These are phyloP conservation scores for Golubevia sp. DNA, from an alignment of 1,284 basidiomycete species.

Conservation along the genomic window DNA sequence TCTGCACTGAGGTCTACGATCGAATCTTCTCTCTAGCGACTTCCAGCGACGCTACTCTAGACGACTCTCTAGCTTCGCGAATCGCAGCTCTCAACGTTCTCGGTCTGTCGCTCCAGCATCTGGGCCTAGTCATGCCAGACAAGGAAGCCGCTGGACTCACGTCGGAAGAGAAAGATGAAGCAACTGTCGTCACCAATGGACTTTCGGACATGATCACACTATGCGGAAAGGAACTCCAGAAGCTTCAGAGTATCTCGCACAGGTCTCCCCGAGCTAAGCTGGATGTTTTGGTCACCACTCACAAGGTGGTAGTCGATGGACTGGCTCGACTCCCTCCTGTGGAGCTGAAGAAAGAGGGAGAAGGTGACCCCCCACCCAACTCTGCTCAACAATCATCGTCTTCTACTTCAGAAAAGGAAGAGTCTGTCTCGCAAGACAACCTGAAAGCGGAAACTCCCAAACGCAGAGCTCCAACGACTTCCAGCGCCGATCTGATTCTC, in stretches of 20 bases:
- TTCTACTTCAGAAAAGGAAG: slow-evolving; percentile 7
- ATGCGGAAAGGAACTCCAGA: slow-evolving; percentile 74
- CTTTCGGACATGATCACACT: slow-evolving; percentile 72
- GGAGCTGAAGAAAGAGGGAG: slow-evolving; percentile 15
- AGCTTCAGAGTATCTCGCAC: slow-evolving; percentile 44
- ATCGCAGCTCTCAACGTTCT: slow-evolving; percentile 88
- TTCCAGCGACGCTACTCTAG: slow-evolving; percentile 80
- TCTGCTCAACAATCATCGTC: slow-evolving; percentile 18
- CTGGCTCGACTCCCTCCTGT: slow-evolving; percentile 18
- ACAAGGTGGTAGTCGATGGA: slow-evolving; percentile 33
- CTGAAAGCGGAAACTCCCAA: neutral
- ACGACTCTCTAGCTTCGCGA: slow-evolving; percentile 82
- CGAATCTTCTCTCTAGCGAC: slow-evolving; percentile 71
- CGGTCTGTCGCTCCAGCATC: slow-evolving; percentile 80
- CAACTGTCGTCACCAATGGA: slow-evolving; percentile 65
- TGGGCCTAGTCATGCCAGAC: slow-evolving; percentile 75
- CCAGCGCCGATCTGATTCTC: slow-evolving; percentile 73
- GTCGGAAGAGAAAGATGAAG: slow-evolving; percentile 47
- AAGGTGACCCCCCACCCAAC: slow-evolving; percentile 4
- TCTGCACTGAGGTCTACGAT: slow-evolving; percentile 77
- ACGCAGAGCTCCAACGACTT: slow-evolving; percentile 11
- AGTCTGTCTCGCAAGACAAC: slow-evolving; percentile 19
- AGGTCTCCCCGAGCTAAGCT: slow-evolving; percentile 17
- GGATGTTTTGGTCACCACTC: slow-evolving; percentile 19
- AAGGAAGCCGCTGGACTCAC: slow-evolving; percentile 37